Evolutionary conservation across 257 asterid species (phyloP).

Genomic region (Penstemon newberryi): DNA sequence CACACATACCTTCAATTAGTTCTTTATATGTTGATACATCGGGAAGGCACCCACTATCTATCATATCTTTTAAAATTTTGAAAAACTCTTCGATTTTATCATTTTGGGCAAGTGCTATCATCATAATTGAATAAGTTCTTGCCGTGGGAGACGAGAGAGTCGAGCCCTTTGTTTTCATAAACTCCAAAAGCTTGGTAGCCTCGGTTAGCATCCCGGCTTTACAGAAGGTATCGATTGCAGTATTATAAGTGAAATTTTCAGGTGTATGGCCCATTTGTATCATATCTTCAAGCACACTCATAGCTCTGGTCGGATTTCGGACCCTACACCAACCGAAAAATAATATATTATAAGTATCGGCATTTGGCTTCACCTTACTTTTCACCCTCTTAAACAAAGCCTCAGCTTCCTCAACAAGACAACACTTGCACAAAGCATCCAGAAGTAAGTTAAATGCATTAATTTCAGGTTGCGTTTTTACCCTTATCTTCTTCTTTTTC

Average conservation of each 20-base stretch:
- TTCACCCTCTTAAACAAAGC: conserved; percentile 58
- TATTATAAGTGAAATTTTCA: conserved; percentile 74
- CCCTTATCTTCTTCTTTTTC: conserved; percentile 80
- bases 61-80: conserved; percentile 62
- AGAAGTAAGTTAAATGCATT: conserved; percentile 74
- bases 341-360: conserved; percentile 75
- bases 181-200: conserved; percentile 70
- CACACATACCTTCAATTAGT: conserved; percentile 75
- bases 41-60: conserved; percentile 76
- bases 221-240: conserved; percentile 88
- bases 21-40: conserved; percentile 91
- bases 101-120: conserved; percentile 63
- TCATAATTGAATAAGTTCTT: conserved; percentile 73
- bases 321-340: conserved; percentile 95
- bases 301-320: conserved; percentile 68
- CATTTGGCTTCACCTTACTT: conserved; percentile 66
- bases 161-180: conserved; percentile 76
- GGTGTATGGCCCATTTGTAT: conserved; percentile 66
- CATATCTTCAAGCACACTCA: conserved; percentile 78
- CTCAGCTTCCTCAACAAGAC: conserved; percentile 87
- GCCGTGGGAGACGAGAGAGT: conserved; percentile 93
- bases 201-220: conserved; percentile 79
- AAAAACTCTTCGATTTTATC: conserved; percentile 73
- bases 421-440: conserved; percentile 89
- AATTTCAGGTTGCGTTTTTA: conserved; percentile 86